Conservation (phyloP, 2,329 filamentous ascomycete species). For the Bretziella fagacearum region DNA sequence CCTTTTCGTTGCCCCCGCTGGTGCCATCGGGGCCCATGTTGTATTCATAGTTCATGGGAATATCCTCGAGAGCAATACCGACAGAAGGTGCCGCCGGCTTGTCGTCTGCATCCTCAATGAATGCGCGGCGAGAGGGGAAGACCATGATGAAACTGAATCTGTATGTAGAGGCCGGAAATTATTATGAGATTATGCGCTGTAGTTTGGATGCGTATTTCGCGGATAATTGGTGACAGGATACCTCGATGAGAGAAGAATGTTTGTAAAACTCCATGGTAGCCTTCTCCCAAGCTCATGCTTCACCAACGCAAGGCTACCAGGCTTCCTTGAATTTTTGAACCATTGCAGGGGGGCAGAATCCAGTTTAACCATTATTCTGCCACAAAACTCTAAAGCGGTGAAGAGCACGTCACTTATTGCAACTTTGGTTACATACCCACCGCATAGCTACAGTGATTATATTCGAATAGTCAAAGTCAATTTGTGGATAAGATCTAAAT, state of each 20-base stretch:
- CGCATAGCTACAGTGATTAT: no score
- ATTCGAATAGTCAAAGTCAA: no score
- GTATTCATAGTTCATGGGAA: slow-evolving; percentile 65
- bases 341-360: background rate
- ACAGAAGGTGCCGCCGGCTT: slow-evolving; percentile 24
- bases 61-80: slow-evolving; percentile 30
- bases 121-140: slow-evolving; percentile 82
- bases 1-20: slow-evolving; percentile 54
- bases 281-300: background rate
- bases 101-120: slow-evolving; percentile 67
- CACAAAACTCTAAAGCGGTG: background rate
- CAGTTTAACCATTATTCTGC: slow-evolving; percentile 2
- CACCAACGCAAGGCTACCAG: background rate
- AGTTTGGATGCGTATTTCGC: background rate
- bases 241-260: background rate
- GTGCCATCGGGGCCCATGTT: slow-evolving; percentile 43
- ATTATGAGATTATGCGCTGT: background rate
- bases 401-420: background rate
- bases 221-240: background rate
- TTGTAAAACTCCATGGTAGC: background rate
- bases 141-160: slow-evolving; percentile 34
- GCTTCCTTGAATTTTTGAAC: background rate
- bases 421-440: no score
- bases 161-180: background rate
- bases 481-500: no score